Evolutionary conservation across 441 rosid species (phyloP).

Genomic region (Kokia cookei): DNA sequence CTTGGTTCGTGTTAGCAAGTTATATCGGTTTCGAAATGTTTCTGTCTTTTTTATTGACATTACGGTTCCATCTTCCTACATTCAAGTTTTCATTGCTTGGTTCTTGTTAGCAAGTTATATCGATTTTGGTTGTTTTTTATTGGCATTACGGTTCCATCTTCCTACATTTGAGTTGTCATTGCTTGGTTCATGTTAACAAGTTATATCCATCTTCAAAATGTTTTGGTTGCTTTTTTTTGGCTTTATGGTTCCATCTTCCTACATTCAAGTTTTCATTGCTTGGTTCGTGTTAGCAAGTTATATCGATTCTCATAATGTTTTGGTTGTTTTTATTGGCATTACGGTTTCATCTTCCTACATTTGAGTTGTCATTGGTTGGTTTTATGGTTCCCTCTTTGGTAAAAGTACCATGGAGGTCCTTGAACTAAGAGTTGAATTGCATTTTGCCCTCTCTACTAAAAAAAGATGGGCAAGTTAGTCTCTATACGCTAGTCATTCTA

Average conservation of each 20-base stretch:
- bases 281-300: background rate
- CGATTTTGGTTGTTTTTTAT: background rate
- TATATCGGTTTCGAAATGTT: background rate
- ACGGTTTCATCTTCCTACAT: background rate
- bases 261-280: no score
- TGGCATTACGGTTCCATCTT: background rate
- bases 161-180: background rate
- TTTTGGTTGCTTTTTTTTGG: background rate
- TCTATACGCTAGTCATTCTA: no score
- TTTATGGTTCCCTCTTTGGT: no score
- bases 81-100: no score
- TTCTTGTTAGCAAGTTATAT: background rate
- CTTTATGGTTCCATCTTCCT: background rate
- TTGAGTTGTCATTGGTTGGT: background rate
- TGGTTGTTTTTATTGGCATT: background rate
- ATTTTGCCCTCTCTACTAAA: no score
- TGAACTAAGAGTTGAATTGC: no score
- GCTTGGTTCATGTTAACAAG: background rate
- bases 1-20: background rate
- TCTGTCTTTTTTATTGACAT: background rate
- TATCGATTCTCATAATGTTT: background rate
- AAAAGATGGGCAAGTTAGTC: no score
- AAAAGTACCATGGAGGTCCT: no score
- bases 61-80: background rate
- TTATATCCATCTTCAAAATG: no score